Base-by-base conservation (phyloP, 345 rosid species). In the Salix dunnii region DNA sequence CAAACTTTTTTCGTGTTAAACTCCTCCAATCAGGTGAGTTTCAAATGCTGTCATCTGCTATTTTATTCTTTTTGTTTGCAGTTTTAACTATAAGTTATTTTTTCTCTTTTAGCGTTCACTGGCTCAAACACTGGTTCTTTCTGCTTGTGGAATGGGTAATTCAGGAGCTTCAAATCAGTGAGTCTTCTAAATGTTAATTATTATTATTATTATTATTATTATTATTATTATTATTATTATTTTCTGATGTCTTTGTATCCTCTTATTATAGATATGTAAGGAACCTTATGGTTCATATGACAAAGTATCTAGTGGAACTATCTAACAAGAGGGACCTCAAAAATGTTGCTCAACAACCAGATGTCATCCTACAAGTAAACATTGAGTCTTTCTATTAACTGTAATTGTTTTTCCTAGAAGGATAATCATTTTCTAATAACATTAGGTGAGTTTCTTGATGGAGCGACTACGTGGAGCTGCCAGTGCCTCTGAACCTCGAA, bases 381-480 rank as follows among this genome's bases (percentile, higher is more conserved):
- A 74, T 77, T 48, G 60, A 31, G 65, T 30, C 62, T 74, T 79
- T 9, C 49, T 30, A 70, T 78, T 66, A 48, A 46, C 36, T 73
- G 72, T 75, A 53, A 28, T 82, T 65, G 16, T 6, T 43, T 43
- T 18, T 20, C 6, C 17, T 14, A 70, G 46, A 43, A 46, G 58
- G 31, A 80, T 66, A 28, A 49, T 69, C 80, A 62, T 76, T 48
- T 64, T 61, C 74, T 27, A 53, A 76, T 73, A 28, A 64, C 31
- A 69, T 79, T 75, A 96, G 99, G 93, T 93, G 77, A 91, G 90
- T 82, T 92, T 95, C 87, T 88, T 92, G 72, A 78, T 96, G 85
- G 99, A 93, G 81, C 80, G 99, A 77, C 91, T 96, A 83, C 93
- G 98, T 74, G 99, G 99, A 83, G 98, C 99, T 51, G 98, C 96